phyloP scores from a whole-genome alignment of 148 eudicot genomes.

The Fagopyrum tataricum region DNA sequence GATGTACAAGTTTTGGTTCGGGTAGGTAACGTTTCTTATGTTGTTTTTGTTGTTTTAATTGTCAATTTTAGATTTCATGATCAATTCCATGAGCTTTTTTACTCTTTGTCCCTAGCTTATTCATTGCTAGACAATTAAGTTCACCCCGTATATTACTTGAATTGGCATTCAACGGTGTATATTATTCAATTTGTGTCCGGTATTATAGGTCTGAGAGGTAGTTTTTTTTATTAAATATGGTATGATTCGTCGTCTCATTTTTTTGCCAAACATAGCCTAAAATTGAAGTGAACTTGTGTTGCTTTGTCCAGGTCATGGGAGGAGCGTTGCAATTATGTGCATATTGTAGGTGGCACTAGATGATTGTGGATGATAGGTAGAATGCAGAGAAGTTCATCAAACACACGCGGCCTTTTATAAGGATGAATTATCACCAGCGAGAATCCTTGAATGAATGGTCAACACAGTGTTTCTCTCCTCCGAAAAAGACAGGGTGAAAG shows the following conservation, averaged over 20 bases:
- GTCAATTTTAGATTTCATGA: too few relatives aligned
- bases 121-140: too few relatives aligned
- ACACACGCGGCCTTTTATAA: slow-evolving; percentile 58
- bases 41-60: too few relatives aligned
- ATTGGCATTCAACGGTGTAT: background rate
- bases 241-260: too few relatives aligned
- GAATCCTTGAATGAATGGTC: slow-evolving; percentile 88
- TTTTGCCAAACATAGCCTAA: too few relatives aligned
- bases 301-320: slow-evolving; percentile 59
- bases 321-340: slow-evolving; percentile 90
- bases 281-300: too few relatives aligned
- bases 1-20: too few relatives aligned
- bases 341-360: slow-evolving; percentile 76
- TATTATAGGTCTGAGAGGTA: background rate
- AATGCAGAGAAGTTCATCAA: slow-evolving; percentile 67
- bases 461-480: slow-evolving; percentile 54
- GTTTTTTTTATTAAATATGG: too few relatives aligned
- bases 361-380: slow-evolving; percentile 78
- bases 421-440: slow-evolving; percentile 73
- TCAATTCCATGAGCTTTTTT: too few relatives aligned
- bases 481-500: slow-evolving; percentile 23
- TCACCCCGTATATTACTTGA: too few relatives aligned
- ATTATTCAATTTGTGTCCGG: background rate
- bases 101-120: too few relatives aligned
- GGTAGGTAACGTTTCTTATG: too few relatives aligned